These are phyloP conservation scores for Bjerkandera adusta DNA, from an alignment of 1,284 basidiomycete genomes.

Conservation along the genomic window DNA sequence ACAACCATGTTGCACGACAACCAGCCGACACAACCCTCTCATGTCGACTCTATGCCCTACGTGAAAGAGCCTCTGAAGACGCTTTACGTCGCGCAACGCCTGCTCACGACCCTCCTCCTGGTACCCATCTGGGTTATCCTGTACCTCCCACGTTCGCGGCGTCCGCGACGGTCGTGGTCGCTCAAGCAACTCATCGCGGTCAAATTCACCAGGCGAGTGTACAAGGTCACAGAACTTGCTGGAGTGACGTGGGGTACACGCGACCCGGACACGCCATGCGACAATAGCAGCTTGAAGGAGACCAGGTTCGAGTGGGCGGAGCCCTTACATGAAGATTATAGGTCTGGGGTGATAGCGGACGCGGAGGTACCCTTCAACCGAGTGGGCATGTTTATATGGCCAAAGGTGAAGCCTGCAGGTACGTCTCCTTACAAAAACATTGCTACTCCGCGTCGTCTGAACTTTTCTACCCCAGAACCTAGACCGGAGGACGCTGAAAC, in stretches of 20 bases:
- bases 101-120: constrained; percentile 44
- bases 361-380: constrained; percentile 36
- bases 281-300: constrained; percentile 34
- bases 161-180: constrained; percentile 48
- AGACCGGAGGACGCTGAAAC: constrained; percentile 11
- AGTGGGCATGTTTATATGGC: constrained; percentile 51
- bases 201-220: constrained; percentile 49
- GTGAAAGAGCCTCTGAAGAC: constrained; percentile 46
- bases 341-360: constrained; percentile 41
- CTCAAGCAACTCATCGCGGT: constrained; percentile 46
- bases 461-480: neutral
- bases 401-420: constrained; percentile 30
- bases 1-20: too few species aligned
- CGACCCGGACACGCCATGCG: constrained; percentile 36
- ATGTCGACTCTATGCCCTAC: constrained; percentile 33
- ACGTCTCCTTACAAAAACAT: constrained; percentile 4
- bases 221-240: constrained; percentile 49
- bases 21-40: constrained; percentile 3
- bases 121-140: constrained; percentile 42
- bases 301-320: constrained; percentile 49
- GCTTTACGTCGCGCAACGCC: constrained; percentile 43
- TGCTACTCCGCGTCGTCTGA: neutral
- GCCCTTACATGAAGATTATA: constrained; percentile 36
- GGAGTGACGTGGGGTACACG: constrained; percentile 51
- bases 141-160: constrained; percentile 41